These are phyloP conservation scores for Phyllosticta capitalensis DNA, from an alignment of 2,329 filamentous ascomycete species.

Conservation along the genomic window DNA sequence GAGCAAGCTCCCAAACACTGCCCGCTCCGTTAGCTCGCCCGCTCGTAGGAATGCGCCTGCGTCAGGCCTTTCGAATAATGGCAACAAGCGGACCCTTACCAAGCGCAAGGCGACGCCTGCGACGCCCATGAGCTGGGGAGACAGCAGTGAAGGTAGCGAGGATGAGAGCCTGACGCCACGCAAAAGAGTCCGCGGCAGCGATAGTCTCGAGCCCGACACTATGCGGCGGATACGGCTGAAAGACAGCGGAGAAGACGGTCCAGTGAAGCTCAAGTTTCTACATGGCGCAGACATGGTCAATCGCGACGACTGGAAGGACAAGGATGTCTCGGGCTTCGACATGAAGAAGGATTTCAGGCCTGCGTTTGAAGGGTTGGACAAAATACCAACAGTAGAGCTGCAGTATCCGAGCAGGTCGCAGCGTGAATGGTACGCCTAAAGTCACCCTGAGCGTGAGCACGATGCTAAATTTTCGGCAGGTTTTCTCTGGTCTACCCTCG, in stretches of 20 bases:
- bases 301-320: conserved; percentile 21
- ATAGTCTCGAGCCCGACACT: conserved; percentile 27
- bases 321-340: conserved; percentile 4
- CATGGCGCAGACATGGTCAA: conserved; percentile 34
- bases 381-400: conserved; percentile 50
- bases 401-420: conserved; percentile 73
- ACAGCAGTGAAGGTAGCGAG: conserved; percentile 9
- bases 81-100: conserved; percentile 1
- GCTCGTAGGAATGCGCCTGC: neutral
- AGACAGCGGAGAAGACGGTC: conserved; percentile 12
- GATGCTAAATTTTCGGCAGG: conserved; percentile 27
- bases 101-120: conserved; percentile 11
- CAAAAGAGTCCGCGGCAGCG: conserved; percentile 28
- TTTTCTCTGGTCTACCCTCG: conserved; percentile 71
- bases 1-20: neutral
- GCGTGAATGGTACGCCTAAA: conserved; percentile 51
- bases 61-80: neutral
- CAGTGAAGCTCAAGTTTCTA: conserved; percentile 20
- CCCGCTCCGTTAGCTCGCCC: neutral
- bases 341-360: conserved; percentile 39
- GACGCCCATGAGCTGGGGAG: conserved; percentile 2
- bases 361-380: conserved; percentile 38
- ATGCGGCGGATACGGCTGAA: conserved; percentile 21
- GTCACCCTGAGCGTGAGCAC: conserved; percentile 17
- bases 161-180: conserved; percentile 12